phyloP scores from a whole-genome alignment of 2,329 filamentous ascomycete genomes.

The Talaromyces sp. region DNA sequence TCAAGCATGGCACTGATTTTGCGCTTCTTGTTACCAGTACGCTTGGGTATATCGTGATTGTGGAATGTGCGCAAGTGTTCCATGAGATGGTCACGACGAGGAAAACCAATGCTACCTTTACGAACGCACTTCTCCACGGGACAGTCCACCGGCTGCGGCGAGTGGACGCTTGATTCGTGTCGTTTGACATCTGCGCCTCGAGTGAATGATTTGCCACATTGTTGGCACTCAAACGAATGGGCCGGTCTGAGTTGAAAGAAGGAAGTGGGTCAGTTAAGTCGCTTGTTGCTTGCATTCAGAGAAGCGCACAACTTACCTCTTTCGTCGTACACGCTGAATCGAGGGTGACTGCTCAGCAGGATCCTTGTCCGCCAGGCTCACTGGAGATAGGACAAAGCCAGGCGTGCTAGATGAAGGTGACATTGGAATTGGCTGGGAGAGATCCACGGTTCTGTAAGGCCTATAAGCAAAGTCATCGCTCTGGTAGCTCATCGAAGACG shows the following conservation, averaged over 20 bases:
- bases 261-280: not conserved
- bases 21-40: slow-evolving; percentile 19
- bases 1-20: not conserved
- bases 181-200: slow-evolving; percentile 50
- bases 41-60: slow-evolving; percentile 45
- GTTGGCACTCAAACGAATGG: slow-evolving; percentile 33
- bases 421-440: not conserved
- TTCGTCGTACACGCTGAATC: not conserved
- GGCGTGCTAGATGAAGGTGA: not conserved
- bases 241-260: slow-evolving; percentile 22
- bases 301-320: not conserved
- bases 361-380: too few relatives aligned
- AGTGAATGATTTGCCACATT: slow-evolving; percentile 41
- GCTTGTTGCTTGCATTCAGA: not conserved
- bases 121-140: slow-evolving; percentile 42
- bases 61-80: slow-evolving; percentile 58
- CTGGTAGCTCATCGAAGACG: not conserved
- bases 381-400: not conserved
- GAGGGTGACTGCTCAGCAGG: not conserved
- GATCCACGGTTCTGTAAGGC: not conserved
- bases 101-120: slow-evolving; percentile 51
- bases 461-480: not conserved
- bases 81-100: slow-evolving; percentile 54
- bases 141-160: slow-evolving; percentile 44
- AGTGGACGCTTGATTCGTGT: slow-evolving; percentile 47